phyloP scores from a whole-genome alignment of 176 grass and related monocot genomes.

The Musa troglodytarum region DNA sequence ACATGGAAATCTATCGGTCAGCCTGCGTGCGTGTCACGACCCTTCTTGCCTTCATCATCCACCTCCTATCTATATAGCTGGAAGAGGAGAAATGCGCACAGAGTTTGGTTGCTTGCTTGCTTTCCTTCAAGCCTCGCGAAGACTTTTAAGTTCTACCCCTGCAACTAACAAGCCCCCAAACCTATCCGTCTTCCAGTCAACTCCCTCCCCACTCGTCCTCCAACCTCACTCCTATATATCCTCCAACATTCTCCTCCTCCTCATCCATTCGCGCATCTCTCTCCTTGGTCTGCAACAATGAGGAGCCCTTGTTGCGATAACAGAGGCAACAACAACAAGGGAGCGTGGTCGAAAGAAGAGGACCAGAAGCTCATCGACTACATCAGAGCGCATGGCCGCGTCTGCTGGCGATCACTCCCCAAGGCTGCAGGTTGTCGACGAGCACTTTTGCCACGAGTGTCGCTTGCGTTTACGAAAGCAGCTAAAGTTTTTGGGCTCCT shows the following conservation, averaged over 20 bases:
- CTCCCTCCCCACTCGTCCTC: neutral
- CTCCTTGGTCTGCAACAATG: slow-evolving; percentile 9
- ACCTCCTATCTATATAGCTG: too few species aligned
- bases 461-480: neutral
- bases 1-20: too few species aligned
- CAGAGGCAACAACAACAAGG: slow-evolving; percentile 1
- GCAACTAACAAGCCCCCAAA: slow-evolving; percentile 8
- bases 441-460: neutral
- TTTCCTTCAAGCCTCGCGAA: neutral
- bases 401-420: slow-evolving; percentile 22
- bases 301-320: slow-evolving; percentile 21
- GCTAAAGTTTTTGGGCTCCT: neutral
- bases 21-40: too few species aligned
- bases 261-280: neutral
- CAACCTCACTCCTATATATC: neutral
- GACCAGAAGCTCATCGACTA: slow-evolving; percentile 23
- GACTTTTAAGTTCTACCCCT: neutral
- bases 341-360: slow-evolving; percentile 19
- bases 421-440: slow-evolving; percentile 17
- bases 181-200: slow-evolving; percentile 6
- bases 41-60: too few species aligned
- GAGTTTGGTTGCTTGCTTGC: too few species aligned
- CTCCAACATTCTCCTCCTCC: neutral
- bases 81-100: too few species aligned
- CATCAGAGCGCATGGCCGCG: slow-evolving; percentile 10